Percentiles rank a stretch among this genome's conserved stretches.
Evolutionary conservation across 1,284 basidiomycete genomes (phyloP).

Genomic region (Trichosporon faecale): DNA sequence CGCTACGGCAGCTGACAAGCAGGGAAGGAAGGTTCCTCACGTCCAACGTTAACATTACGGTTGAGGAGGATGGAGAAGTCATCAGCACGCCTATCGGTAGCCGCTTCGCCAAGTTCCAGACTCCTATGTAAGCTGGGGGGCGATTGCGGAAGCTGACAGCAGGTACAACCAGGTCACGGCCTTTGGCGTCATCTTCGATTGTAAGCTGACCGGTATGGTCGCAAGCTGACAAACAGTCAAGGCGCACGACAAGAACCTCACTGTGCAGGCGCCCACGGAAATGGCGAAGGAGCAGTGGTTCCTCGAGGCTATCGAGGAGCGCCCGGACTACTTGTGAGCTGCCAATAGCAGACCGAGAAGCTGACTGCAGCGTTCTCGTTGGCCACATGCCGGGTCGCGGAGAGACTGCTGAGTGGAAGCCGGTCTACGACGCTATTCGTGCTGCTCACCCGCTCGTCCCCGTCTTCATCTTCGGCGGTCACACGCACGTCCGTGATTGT

Average conservation of each 20-base stretch:
- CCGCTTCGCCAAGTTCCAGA: constrained; percentile 71
- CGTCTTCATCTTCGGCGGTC: constrained; percentile 74
- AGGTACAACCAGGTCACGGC: constrained; percentile 68
- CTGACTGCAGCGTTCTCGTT: constrained; percentile 29
- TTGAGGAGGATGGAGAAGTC: constrained; percentile 57
- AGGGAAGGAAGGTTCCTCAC: constrained; percentile 72
- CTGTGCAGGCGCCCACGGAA: constrained; percentile 66
- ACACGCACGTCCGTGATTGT: constrained; percentile 76
- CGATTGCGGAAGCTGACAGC: neutral
- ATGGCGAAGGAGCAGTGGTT: constrained; percentile 73
- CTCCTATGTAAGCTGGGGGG: constrained; percentile 59
- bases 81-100: constrained; percentile 51
- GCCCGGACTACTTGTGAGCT: constrained; percentile 69
- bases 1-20: neutral
- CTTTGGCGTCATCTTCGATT: constrained; percentile 72
- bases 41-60: constrained; percentile 79
- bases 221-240: constrained; percentile 32
- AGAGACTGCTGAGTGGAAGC: constrained; percentile 58
- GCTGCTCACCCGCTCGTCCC: constrained; percentile 68
- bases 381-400: constrained; percentile 51
- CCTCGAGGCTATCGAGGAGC: constrained; percentile 68
- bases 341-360: neutral
- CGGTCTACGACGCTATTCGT: constrained; percentile 70
- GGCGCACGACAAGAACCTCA: constrained; percentile 58
- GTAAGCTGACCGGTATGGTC: constrained; percentile 27